Conservation (phyloP, 192 early-diverging fungal genomes). For the Linnemannia hyalina region DNA sequence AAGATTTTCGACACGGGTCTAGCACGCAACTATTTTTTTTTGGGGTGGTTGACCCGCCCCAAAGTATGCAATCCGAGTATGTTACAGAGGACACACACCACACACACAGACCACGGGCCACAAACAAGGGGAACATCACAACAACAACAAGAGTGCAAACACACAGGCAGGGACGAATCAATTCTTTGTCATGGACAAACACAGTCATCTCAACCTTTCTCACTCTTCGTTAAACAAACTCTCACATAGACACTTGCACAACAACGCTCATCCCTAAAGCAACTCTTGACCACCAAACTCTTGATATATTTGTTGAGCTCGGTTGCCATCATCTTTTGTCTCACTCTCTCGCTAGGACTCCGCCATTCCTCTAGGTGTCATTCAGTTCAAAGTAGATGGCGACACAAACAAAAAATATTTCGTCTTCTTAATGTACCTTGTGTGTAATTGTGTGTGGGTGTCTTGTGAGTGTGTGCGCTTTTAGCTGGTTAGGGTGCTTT, state of each 20-base stretch:
- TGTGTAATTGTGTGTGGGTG: neutral
- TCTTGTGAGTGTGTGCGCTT: neutral
- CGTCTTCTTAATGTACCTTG: conserved; percentile 4
- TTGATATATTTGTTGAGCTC: neutral
- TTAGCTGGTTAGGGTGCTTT: neutral
- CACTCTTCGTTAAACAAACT: neutral
- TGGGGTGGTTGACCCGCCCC: neutral
- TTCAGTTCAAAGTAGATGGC: conserved; percentile 7
- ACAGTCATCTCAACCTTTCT: neutral
- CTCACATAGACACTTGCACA: too few relatives aligned
- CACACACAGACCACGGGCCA: conserved; percentile 8
- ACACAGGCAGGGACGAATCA: neutral
- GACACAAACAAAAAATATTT: neutral
- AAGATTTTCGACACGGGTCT: neutral
- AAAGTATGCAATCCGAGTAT: neutral
- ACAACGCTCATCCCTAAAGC: neutral
- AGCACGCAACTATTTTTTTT: neutral
- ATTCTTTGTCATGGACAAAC: neutral
- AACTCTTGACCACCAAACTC: neutral
- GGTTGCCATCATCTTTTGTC: neutral
- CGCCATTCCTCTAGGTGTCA: conserved; percentile 1
- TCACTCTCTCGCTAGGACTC: neutral
- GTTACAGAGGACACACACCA: neutral
- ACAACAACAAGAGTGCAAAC: neutral
- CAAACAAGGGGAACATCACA: neutral